Evolutionary conservation across 106 monocot genomes (phyloP).

Genomic region (Iris macrosiphon): DNA sequence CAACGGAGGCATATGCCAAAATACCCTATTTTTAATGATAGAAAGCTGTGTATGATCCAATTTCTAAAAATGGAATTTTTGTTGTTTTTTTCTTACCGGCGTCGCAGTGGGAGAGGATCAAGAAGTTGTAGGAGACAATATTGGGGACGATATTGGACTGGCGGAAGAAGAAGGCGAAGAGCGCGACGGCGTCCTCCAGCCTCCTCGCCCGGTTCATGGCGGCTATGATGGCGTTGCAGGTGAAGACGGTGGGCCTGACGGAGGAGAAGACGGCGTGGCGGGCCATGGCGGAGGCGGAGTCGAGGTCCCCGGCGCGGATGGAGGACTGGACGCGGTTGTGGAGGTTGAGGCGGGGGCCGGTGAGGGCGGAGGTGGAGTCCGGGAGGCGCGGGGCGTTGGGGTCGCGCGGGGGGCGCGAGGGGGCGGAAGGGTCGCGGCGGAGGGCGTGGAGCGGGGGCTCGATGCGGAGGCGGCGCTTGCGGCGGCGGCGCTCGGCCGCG

Average conservation of each 20-base stretch:
- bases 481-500: slow-evolving; percentile 85
- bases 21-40: too few species aligned
- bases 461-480: slow-evolving; percentile 78
- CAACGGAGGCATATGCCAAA: too few species aligned
- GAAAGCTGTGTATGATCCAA: too few species aligned
- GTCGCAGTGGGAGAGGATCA: slow-evolving; percentile 69
- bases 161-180: slow-evolving; percentile 73
- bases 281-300: slow-evolving; percentile 52
- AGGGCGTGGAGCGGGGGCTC: slow-evolving; percentile 84
- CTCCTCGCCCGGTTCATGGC: slow-evolving; percentile 58
- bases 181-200: slow-evolving; percentile 57
- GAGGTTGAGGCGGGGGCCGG: slow-evolving; percentile 85
- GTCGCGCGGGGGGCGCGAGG: slow-evolving; percentile 52
- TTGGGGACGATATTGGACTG: slow-evolving; percentile 79
- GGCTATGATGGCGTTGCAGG: slow-evolving; percentile 87
- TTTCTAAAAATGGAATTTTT: too few species aligned
- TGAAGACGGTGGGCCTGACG: slow-evolving; percentile 86
- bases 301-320: slow-evolving; percentile 83
- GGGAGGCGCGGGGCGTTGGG: slow-evolving; percentile 81
- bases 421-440: slow-evolving; percentile 48
- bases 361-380: slow-evolving; percentile 85
- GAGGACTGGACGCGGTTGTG: slow-evolving; percentile 90
- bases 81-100: too few species aligned
- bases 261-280: slow-evolving; percentile 72
- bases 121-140: slow-evolving; percentile 88